Evolutionary conservation across 2,329 filamentous ascomycete genomes (phyloP), one percentile per base, ranked within the genome.

Genomic region (Verticillium longisporum): DNA sequence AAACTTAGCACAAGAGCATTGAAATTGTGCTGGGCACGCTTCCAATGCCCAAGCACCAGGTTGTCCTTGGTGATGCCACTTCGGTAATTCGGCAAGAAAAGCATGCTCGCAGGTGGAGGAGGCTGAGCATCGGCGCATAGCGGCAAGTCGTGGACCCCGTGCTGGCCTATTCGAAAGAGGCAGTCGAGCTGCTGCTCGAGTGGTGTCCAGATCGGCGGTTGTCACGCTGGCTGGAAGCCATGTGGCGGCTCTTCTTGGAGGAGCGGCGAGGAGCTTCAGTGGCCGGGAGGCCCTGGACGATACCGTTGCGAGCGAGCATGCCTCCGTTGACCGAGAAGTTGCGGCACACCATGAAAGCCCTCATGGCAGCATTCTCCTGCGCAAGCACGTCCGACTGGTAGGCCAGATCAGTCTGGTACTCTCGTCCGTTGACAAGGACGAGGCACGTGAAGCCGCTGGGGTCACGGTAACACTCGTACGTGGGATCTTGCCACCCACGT

Each of bases 301-400:
- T 87, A 54, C 86, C 86, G 70, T 88, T 88, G 66, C 85, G 83
- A 64, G 85, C 86, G 65, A 88, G 80, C 92, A 96, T 97, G 73
- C 94, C 94, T 69, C 96, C 92, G 73, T 97, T 97, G 75, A 96
- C 91, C 61, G 92, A 96, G 78, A 97, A 97, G 82, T 97, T 97
- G 66, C 92, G 89, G 81, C 94, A 97, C 67, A 97, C 95, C 86
- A 97, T 94, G 77, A 97, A 98, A 61, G 94, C 94, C 64, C 92
- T 90, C 85, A 96, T 96, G 63, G 94, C 94, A 32, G 94, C 94
- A 70, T 94, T 95, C 75, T 98, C 93, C 72, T 92, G 91, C 56
- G 94, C 94, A 66, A 96, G 82, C 57, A 85, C 80, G 73, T 94
- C 90, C 64, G 89, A 90, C 73, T 90, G 87, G 78, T 95, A 96